Percentiles rank a stretch among this genome's conserved stretches.
Conservation (phyloP, 1,284 basidiomycete species). For the Coniferiporia weirii region DNA sequence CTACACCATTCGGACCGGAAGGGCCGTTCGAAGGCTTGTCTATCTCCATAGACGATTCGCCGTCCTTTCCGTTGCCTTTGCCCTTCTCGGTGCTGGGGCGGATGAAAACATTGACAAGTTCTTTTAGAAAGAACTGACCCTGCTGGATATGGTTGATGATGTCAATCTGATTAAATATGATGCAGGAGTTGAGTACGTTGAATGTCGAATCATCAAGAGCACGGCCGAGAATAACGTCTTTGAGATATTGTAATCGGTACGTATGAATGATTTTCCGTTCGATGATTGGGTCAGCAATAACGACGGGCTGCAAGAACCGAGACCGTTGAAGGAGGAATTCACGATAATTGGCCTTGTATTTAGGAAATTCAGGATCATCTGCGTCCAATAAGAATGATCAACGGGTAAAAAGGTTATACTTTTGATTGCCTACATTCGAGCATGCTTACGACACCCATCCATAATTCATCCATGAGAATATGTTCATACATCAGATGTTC, state of each 20-base stretch:
- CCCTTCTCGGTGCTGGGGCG: slow-evolving; percentile 24
- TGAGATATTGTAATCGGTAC: slow-evolving; percentile 94
- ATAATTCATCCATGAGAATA: slow-evolving; percentile 90
- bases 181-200: slow-evolving; percentile 93
- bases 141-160: slow-evolving; percentile 88
- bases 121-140: slow-evolving; percentile 70
- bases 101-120: slow-evolving; percentile 76
- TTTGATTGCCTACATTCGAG: slow-evolving; percentile 77
- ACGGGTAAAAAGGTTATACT: slow-evolving; percentile 17
- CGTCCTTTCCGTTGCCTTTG: slow-evolving; percentile 21
- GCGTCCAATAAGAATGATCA: slow-evolving; percentile 7
- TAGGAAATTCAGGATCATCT: slow-evolving; percentile 97
- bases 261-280: slow-evolving; percentile 93
- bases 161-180: slow-evolving; percentile 99
- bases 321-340: slow-evolving; percentile 82
- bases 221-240: slow-evolving; percentile 95
- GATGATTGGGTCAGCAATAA: slow-evolving; percentile 68
- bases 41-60: slow-evolving; percentile 14
- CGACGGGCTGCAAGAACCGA: slow-evolving; percentile 83
- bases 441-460: slow-evolving; percentile 91
- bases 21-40: slow-evolving; percentile 10
- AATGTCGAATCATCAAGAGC: slow-evolving; percentile 95
- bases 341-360: slow-evolving; percentile 93
- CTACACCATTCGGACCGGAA: not conserved
- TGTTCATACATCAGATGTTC: slow-evolving; percentile 95